Evolutionary conservation across 1,139 yeast species (phyloP).

Genomic region (Blastobotrys elegans): DNA sequence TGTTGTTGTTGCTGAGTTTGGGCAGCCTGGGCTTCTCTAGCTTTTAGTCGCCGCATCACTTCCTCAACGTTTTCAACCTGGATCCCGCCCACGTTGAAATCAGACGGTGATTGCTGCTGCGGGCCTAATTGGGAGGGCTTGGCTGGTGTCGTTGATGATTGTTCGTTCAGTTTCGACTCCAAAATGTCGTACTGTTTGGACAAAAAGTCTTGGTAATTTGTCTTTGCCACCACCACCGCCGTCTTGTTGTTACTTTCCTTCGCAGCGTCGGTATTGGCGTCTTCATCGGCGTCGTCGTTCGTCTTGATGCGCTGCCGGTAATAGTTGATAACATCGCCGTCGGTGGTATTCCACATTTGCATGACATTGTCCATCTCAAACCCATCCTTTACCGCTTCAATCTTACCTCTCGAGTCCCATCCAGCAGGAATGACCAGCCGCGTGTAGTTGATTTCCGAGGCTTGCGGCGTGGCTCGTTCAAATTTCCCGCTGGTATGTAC

Average conservation of each 20-base stretch:
- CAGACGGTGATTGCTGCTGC: conserved; percentile 5
- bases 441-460: conserved; percentile 35
- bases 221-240: conserved; percentile 1
- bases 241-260: conserved; percentile 8
- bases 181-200: conserved; percentile 22
- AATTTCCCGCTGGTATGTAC: conserved; percentile 11
- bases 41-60: conserved; percentile 26
- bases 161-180: conserved; percentile 15
- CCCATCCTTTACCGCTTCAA: conserved; percentile 28
- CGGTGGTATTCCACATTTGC: conserved; percentile 17
- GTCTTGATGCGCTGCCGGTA: background rate
- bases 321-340: background rate
- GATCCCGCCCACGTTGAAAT: conserved; percentile 30
- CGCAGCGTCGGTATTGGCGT: too few species aligned
- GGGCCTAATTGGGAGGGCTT: background rate
- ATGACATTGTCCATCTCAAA: conserved; percentile 23
- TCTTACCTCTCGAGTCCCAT: conserved; percentile 38
- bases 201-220: conserved; percentile 28
- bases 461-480: conserved; percentile 29
- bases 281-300: conserved; percentile 5
- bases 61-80: conserved; percentile 30
- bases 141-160: background rate
- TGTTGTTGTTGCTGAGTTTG: background rate
- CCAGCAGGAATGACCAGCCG: conserved; percentile 38
- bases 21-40: conserved; percentile 20